Percentiles rank a stretch among this genome's conserved stretches.
These are phyloP conservation scores for Ophiosphaerella herpotricha DNA, from an alignment of 2,329 filamentous ascomycete species.

Conservation along the genomic window DNA sequence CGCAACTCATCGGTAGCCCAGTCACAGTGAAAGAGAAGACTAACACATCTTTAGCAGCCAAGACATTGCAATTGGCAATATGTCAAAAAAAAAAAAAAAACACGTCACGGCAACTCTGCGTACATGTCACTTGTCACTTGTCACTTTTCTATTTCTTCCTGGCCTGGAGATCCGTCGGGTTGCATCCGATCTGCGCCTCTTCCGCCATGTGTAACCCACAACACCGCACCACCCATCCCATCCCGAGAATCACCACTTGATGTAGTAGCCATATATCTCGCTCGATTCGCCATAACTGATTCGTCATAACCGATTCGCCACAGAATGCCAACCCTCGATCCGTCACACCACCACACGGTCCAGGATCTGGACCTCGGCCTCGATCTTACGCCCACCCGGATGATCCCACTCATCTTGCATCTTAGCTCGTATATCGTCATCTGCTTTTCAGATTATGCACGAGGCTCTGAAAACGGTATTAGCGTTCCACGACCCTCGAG, in stretches of 20 bases:
- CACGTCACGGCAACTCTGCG: background rate
- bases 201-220: background rate
- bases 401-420: background rate
- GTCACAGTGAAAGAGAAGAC: too few relatives aligned
- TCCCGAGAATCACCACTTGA: too few relatives aligned
- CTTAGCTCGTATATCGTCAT: background rate
- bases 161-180: background rate
- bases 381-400: too few relatives aligned
- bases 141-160: background rate
- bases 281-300: too few relatives aligned
- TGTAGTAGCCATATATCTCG: too few relatives aligned
- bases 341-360: background rate
- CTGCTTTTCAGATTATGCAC: slow-evolving; percentile 1
- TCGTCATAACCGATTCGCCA: background rate
- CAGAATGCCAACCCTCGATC: background rate
- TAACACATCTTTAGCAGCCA: background rate
- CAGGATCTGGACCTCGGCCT: background rate
- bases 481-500: background rate
- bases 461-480: background rate
- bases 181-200: background rate
- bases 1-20: background rate
- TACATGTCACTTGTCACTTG: background rate
- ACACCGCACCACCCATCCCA: background rate
- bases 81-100: too few relatives aligned
- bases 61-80: background rate